A percentile compares a stretch with the other conserved stretches of the same genome.
Evolutionary conservation across 2,329 filamentous ascomycete species (phyloP).

Genomic region (Trichoderma polysporum): DNA sequence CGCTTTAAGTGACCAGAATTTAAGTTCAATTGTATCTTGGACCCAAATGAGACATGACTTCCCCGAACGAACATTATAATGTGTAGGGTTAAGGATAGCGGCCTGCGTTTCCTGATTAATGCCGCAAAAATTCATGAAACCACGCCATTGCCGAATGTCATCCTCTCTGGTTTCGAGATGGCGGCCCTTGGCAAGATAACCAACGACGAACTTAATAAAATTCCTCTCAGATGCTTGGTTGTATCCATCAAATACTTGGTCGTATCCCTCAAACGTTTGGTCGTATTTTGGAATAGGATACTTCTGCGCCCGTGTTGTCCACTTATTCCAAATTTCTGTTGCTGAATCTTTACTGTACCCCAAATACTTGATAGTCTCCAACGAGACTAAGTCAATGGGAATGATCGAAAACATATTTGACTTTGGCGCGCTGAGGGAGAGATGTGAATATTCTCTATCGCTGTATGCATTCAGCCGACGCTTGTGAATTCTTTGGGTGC

Average conservation of each 20-base stretch:
- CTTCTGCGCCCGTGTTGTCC: neutral
- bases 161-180: neutral
- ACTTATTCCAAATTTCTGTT: neutral
- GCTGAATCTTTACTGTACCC: neutral
- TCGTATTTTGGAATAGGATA: too few relatives aligned
- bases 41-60: neutral
- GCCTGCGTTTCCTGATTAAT: neutral
- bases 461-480: too few relatives aligned
- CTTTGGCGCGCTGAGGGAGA: too few relatives aligned
- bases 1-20: neutral
- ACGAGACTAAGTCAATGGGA: neutral
- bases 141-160: neutral
- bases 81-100: neutral
- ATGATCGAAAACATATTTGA: neutral
- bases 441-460: too few relatives aligned
- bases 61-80: neutral
- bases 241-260: too few relatives aligned
- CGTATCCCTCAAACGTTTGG: too few relatives aligned
- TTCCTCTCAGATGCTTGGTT: neutral
- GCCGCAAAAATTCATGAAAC: neutral
- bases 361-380: neutral
- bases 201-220: neutral
- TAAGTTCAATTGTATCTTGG: neutral
- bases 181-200: neutral
- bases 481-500: too few relatives aligned